phyloP scores from a whole-genome alignment of 2,329 filamentous ascomycete species.

The Phialemoniopsis sp. region DNA sequence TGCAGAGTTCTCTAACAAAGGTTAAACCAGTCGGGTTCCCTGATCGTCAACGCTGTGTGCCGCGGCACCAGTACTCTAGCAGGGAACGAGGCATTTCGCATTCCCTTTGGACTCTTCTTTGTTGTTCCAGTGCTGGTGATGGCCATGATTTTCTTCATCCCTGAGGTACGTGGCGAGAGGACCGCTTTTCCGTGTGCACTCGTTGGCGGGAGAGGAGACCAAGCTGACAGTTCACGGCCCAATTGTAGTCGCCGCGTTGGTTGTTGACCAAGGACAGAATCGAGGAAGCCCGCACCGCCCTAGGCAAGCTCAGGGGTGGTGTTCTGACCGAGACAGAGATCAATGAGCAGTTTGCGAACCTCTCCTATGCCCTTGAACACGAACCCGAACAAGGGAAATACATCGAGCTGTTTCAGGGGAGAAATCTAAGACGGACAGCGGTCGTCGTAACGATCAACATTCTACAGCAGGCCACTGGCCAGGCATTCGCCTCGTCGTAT shows the following conservation, averaged over 20 bases:
- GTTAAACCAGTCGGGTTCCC: slow-evolving; percentile 3
- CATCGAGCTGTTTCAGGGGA: no score
- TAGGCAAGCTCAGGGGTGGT: slow-evolving; percentile 9
- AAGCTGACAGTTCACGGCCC: no score
- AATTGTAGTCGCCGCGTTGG: slow-evolving; percentile 17
- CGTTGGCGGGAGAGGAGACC: no score
- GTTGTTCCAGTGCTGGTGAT: slow-evolving; percentile 22
- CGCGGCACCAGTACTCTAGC: slow-evolving; percentile 20
- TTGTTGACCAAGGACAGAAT: slow-evolving; percentile 12
- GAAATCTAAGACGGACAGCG: no score
- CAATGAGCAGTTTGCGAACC: slow-evolving; percentile 4
- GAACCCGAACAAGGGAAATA: slow-evolving; percentile 6
- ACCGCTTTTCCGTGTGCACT: no score
- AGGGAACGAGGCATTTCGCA: slow-evolving; percentile 23
- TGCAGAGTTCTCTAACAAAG: not conserved
- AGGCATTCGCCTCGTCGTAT: slow-evolving; percentile 21
- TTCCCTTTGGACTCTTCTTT: slow-evolving; percentile 28
- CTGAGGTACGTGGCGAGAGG: no score
- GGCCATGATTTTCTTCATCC: slow-evolving; percentile 18
- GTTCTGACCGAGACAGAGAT: slow-evolving; percentile 4
- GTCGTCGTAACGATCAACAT: slow-evolving; percentile 20
- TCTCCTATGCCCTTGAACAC: no score
- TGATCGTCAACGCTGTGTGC: slow-evolving; percentile 18
- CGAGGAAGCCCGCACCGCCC: slow-evolving; percentile 10
- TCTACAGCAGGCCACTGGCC: slow-evolving; percentile 22